phyloP scores from a whole-genome alignment of 495 filamentous ascomycete genomes.

The Penicillium angulare region DNA sequence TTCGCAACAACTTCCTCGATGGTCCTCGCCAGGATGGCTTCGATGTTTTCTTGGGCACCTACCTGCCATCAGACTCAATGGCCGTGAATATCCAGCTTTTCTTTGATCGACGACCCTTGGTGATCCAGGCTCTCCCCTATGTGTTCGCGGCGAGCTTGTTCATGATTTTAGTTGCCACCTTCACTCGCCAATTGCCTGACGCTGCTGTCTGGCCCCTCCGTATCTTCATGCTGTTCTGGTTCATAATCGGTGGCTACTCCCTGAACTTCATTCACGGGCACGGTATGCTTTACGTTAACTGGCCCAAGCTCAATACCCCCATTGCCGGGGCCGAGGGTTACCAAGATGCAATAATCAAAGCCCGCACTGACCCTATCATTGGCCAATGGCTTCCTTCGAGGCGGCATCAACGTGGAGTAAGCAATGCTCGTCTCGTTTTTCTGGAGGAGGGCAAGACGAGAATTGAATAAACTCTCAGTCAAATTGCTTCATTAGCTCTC shows the following conservation, averaged over 20 bases:
- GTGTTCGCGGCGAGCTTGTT: constrained; percentile 84
- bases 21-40: constrained; percentile 93
- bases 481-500: neutral
- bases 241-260: constrained; percentile 65
- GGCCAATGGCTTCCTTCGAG: constrained; percentile 61
- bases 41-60: constrained; percentile 86
- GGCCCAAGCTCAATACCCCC: constrained; percentile 91
- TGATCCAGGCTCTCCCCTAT: constrained; percentile 90
- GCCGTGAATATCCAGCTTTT: constrained; percentile 69
- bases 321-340: constrained; percentile 83
- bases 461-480: constrained; percentile 60
- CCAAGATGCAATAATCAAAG: constrained; percentile 77
- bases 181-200: constrained; percentile 65
- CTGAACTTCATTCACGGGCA: constrained; percentile 71
- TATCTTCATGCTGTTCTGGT: constrained; percentile 73
- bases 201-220: constrained; percentile 73
- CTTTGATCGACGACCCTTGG: constrained; percentile 78
- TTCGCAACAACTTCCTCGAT: constrained; percentile 88
- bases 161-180: constrained; percentile 74
- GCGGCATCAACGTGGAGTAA: constrained; percentile 73
- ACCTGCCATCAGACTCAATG: constrained; percentile 65
- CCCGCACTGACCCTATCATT: constrained; percentile 71
- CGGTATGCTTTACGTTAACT: constrained; percentile 95
- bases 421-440: constrained; percentile 72
- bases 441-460: constrained; percentile 96